Conservation (phyloP, 352 stramenopile genomes). For the Phytophthora pinifolia region DNA sequence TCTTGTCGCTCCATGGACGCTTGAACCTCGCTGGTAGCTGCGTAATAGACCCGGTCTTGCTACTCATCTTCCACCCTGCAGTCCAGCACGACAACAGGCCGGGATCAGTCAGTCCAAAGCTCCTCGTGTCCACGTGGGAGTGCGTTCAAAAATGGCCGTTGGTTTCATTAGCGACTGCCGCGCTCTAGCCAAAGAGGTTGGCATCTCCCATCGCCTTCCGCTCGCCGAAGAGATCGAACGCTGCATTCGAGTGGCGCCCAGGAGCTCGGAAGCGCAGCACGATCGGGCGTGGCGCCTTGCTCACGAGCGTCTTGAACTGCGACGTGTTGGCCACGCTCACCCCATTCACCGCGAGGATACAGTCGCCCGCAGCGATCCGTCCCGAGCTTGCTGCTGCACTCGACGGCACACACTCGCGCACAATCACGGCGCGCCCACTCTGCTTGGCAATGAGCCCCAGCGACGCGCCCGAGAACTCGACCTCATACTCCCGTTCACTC, state of each 20-base stretch:
- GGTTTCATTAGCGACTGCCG: conserved; percentile 11
- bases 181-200: conserved; percentile 31
- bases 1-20: conserved; percentile 13
- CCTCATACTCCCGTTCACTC: conserved; percentile 64
- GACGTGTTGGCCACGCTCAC: conserved; percentile 60
- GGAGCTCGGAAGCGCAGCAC: conserved; percentile 69
- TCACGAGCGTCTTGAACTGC: conserved; percentile 77
- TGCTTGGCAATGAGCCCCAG: conserved; percentile 78
- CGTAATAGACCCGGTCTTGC: conserved; percentile 16
- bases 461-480: conserved; percentile 56
- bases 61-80: conserved; percentile 12
- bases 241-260: conserved; percentile 40
- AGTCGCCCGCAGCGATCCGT: conserved; percentile 59
- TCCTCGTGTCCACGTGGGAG: conserved; percentile 11
- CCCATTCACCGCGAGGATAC: conserved; percentile 74
- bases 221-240: conserved; percentile 78
- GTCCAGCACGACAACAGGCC: conserved; percentile 7
- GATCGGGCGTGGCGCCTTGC: conserved; percentile 50
- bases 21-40: conserved; percentile 26
- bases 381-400: conserved; percentile 55
- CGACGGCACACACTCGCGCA: conserved; percentile 67
- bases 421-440: conserved; percentile 57
- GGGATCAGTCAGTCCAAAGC: conserved; percentile 14
- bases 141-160: conserved; percentile 10
- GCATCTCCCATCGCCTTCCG: conserved; percentile 11